Percentiles rank a stretch among this genome's conserved stretches.
These are phyloP conservation scores for Aspergillus fischeri DNA, from an alignment of 2,329 filamentous ascomycete genomes.

Conservation along the genomic window DNA sequence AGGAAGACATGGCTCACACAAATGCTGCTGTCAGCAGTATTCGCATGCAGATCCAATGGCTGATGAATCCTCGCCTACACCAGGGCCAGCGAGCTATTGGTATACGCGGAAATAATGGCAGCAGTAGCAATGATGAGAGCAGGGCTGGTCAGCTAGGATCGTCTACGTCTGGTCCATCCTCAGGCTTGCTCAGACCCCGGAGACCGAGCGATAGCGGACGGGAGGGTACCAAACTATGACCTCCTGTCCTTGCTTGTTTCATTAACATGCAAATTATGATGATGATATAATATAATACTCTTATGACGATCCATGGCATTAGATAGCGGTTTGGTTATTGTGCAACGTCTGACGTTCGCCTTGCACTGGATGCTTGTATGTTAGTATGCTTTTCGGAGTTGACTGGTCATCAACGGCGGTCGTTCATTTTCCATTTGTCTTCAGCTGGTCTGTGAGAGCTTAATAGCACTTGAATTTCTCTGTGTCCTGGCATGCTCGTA, in stretches of 20 bases:
- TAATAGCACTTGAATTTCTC: background rate
- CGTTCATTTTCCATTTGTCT: background rate
- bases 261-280: background rate
- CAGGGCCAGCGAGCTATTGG: constrained; percentile 28
- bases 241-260: background rate
- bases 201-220: constrained; percentile 38
- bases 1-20: constrained; percentile 60
- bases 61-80: constrained; percentile 55
- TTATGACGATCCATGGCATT: background rate
- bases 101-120: constrained; percentile 15
- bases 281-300: background rate
- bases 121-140: constrained; percentile 11
- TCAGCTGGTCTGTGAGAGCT: background rate
- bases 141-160: constrained; percentile 17
- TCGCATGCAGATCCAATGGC: constrained; percentile 60
- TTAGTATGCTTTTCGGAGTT: background rate
- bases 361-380: background rate
- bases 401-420: background rate
- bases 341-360: background rate
- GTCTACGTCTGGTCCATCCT: constrained; percentile 19
- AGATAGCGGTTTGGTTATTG: background rate
- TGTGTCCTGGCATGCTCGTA: background rate
- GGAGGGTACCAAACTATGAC: constrained; percentile 38
- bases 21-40: constrained; percentile 57
- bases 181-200: constrained; percentile 25